Percentiles rank a stretch among this genome's conserved stretches.
phyloP scores from a whole-genome alignment of 768 basidiomycete genomes.

The Gyrodon lividus region DNA sequence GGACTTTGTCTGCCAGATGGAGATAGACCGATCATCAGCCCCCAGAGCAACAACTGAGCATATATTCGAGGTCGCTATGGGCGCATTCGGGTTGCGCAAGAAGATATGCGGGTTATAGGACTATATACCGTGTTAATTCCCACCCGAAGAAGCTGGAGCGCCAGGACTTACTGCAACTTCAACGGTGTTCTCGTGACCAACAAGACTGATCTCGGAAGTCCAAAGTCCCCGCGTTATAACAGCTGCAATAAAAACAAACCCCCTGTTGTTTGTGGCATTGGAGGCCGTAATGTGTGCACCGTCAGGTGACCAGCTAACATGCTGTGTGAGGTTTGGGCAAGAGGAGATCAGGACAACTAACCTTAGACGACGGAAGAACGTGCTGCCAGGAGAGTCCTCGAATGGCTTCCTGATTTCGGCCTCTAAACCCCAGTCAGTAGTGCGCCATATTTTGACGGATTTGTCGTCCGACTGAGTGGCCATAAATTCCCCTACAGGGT shows the following conservation, averaged over 20 bases:
- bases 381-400: conserved; percentile 89
- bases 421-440: conserved; percentile 86
- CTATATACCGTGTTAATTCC: conserved; percentile 8
- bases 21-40: conserved; percentile 90
- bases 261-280: conserved; percentile 94
- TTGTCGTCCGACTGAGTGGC: conserved; percentile 98
- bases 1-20: conserved; percentile 94
- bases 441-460: conserved; percentile 95
- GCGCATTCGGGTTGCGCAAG: conserved; percentile 64
- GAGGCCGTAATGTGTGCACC: conserved; percentile 98
- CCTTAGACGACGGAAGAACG: conserved; percentile 92
- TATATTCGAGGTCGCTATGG: conserved; percentile 77
- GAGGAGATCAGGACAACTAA: conserved; percentile 24
- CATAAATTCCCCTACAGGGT: conserved; percentile 95
- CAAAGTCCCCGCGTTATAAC: conserved; percentile 89
- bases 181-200: conserved; percentile 96
- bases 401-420: conserved; percentile 88
- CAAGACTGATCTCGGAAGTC: conserved; percentile 89
- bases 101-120: conserved; percentile 95
- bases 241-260: conserved; percentile 96
- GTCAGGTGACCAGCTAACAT: conserved; percentile 91
- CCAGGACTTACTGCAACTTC: conserved; percentile 77
- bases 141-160: background rate
- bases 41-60: conserved; percentile 93
- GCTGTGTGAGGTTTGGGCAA: background rate